These are phyloP conservation scores for Ophiocordyceps camponoti-saundersi DNA, from an alignment of 2,329 filamentous ascomycete species.

Conservation along the genomic window DNA sequence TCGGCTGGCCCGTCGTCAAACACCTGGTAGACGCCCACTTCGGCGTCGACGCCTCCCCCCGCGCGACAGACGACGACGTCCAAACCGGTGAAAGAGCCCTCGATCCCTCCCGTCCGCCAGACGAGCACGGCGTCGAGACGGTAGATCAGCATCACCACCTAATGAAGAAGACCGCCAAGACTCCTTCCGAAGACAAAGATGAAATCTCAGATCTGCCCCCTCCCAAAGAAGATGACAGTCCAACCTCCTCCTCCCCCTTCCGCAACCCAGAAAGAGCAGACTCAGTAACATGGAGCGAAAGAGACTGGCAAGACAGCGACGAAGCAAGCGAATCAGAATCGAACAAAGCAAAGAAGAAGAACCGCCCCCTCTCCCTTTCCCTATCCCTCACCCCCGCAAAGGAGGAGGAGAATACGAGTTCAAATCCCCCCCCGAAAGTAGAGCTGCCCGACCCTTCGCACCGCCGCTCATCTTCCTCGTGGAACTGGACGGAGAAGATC, in stretches of 20 bases:
- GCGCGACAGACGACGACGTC: constrained; percentile 28
- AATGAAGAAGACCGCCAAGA: constrained; percentile 9
- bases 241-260: not conserved
- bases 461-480: constrained; percentile 17
- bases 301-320: constrained; percentile 41
- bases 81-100: constrained; percentile 51
- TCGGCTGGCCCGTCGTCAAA: constrained; percentile 86
- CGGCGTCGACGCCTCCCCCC: constrained; percentile 65
- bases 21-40: constrained; percentile 17
- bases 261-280: constrained; percentile 20
- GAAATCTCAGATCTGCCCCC: constrained; percentile 26
- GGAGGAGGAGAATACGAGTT: not conserved
- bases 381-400: constrained; percentile 3
- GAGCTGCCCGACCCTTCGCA: too few species aligned
- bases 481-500: constrained; percentile 40
- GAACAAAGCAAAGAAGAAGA: constrained; percentile 4
- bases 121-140: constrained; percentile 49
- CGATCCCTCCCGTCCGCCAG: constrained; percentile 35
- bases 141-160: constrained; percentile 14
- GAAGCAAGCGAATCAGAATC: constrained; percentile 24
- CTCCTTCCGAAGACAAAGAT: constrained; percentile 20
- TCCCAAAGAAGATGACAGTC: not conserved
- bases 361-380: not conserved
- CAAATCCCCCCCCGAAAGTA: constrained; percentile 4
- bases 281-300: constrained; percentile 48